phyloP scores from a whole-genome alignment of 352 stramenopile genomes.

The Phytopythium oedochilum region DNA sequence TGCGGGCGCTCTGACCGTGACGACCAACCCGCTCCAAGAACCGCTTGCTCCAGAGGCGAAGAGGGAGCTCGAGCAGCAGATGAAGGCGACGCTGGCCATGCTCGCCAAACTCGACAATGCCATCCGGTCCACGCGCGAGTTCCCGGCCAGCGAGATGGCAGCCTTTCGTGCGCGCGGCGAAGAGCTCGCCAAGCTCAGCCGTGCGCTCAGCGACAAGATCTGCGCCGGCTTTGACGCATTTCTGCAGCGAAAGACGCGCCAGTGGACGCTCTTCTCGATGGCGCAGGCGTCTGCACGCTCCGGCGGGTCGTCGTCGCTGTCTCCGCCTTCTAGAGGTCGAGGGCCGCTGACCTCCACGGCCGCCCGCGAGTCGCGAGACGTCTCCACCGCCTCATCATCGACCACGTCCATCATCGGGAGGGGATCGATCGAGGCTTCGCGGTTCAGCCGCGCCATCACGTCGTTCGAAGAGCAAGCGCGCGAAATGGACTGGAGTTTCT shows the following conservation, averaged over 20 bases:
- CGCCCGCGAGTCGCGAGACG: slow-evolving; percentile 23
- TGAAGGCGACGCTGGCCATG: slow-evolving; percentile 33
- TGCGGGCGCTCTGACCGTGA: background rate
- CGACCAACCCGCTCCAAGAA: slow-evolving; percentile 4
- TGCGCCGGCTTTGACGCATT: slow-evolving; percentile 44
- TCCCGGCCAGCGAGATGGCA: slow-evolving; percentile 60
- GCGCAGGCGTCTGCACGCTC: background rate
- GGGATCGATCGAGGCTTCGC: slow-evolving; percentile 15
- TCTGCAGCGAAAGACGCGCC: slow-evolving; percentile 41
- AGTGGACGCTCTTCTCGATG: slow-evolving; percentile 23
- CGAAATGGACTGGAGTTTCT: slow-evolving; percentile 67
- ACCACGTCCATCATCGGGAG: slow-evolving; percentile 7
- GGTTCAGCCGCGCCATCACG: slow-evolving; percentile 27
- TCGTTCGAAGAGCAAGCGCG: slow-evolving; percentile 30
- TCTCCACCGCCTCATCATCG: slow-evolving; percentile 15
- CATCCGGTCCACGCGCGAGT: slow-evolving; percentile 50
- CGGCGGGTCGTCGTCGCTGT: background rate
- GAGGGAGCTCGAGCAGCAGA: slow-evolving; percentile 22
- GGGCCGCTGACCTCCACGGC: slow-evolving; percentile 4
- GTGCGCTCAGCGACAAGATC: slow-evolving; percentile 55
- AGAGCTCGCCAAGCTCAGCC: slow-evolving; percentile 40
- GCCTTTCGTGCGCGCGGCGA: slow-evolving; percentile 52
- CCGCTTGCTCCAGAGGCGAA: background rate
- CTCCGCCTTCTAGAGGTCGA: slow-evolving; percentile 3
- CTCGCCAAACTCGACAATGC: slow-evolving; percentile 42